Percentiles rank a stretch among this genome's conserved stretches.
phyloP scores from a whole-genome alignment of 345 rosid genomes.

The Litchi chinensis region DNA sequence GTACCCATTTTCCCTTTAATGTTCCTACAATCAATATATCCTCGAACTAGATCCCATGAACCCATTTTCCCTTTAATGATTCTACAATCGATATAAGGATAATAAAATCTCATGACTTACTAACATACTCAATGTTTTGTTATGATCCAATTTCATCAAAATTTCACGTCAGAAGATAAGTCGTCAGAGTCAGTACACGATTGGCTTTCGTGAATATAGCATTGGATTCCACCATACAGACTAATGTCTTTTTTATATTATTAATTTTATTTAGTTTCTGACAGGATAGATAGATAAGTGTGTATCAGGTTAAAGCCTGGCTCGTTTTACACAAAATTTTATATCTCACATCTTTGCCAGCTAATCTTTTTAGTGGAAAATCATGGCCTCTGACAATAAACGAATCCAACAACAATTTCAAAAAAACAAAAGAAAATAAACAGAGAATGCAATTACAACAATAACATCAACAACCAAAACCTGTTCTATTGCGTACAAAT shows the following conservation, averaged over 20 bases:
- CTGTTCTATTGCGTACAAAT: slow-evolving; percentile 1
- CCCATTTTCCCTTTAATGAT: too few relatives aligned
- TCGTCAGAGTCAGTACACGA: not conserved
- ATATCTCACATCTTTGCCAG: slow-evolving; percentile 19
- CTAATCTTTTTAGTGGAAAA: slow-evolving; percentile 18
- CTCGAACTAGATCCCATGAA: too few relatives aligned
- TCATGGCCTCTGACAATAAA: slow-evolving; percentile 16
- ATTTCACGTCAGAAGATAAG: too few relatives aligned
- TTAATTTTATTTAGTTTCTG: not conserved
- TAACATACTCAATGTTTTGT: too few relatives aligned
- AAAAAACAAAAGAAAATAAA: not conserved
- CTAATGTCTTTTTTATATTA: not conserved
- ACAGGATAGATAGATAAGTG: not conserved
- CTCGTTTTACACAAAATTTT: not conserved
- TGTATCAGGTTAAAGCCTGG: not conserved
- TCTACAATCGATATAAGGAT: too few relatives aligned
- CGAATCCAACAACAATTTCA: not conserved
- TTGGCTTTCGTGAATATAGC: not conserved
- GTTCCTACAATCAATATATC: too few relatives aligned
- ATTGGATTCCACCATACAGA: slow-evolving; percentile 1
- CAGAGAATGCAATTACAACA: not conserved
- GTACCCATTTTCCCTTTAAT: too few relatives aligned
- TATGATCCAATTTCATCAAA: too few relatives aligned
- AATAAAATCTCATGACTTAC: too few relatives aligned
- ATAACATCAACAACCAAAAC: not conserved